Conservation (phyloP, 257 asterid genomes). For the Linderniella brevidens region DNA sequence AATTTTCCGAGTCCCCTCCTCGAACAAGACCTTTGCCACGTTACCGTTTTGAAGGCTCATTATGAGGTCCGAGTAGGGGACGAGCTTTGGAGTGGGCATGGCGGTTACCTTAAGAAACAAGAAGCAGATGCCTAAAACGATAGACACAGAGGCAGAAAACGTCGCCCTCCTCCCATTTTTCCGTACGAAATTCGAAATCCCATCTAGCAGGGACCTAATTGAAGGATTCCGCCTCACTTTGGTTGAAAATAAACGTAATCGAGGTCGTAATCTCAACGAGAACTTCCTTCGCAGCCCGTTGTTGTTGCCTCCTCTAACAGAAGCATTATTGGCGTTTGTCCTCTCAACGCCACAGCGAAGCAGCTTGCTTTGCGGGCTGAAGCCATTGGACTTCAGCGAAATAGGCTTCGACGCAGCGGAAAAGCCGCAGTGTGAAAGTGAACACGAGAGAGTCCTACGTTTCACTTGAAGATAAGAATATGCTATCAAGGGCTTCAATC, state of each 20-base stretch:
- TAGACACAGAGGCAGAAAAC: conserved; percentile 37
- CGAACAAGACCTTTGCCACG: conserved; percentile 62
- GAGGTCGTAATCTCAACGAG: conserved; percentile 50
- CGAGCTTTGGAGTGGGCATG: conserved; percentile 45
- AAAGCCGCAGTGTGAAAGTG: conserved; percentile 18
- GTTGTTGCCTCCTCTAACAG: conserved; percentile 16
- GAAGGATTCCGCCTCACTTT: conserved; percentile 34
- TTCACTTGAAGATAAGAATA: conserved; percentile 16
- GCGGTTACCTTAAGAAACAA: conserved; percentile 70
- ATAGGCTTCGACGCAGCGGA: no score
- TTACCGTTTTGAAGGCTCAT: conserved; percentile 48
- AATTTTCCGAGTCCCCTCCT: conserved; percentile 84
- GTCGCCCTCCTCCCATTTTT: conserved; percentile 49
- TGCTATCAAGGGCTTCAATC: conserved; percentile 18
- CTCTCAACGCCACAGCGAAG: no score
- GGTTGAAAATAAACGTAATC: conserved; percentile 35
- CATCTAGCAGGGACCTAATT: conserved; percentile 29
- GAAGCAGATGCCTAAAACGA: conserved; percentile 61
- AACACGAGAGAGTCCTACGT: conserved; percentile 15
- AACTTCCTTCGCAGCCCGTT: conserved; percentile 27
- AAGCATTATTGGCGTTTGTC: no score
- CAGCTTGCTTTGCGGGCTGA: no score
- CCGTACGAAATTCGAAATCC: conserved; percentile 34
- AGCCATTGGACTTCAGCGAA: no score
- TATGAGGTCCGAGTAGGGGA: conserved; percentile 71